Base-by-base conservation (phyloP, 106 monocot species). In the Platanthera guangdongensis region DNA sequence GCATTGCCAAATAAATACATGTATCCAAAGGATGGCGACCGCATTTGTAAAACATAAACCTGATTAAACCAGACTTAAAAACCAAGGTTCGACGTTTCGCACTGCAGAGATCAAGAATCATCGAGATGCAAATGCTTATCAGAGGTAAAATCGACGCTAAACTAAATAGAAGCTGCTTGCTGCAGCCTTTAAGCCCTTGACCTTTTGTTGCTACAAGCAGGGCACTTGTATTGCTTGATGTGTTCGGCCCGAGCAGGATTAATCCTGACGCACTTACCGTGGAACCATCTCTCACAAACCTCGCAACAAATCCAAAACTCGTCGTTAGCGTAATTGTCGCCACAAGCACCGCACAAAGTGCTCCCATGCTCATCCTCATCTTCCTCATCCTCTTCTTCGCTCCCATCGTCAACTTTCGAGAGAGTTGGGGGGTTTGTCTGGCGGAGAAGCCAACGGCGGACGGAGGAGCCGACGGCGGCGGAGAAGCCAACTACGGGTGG, bases 181-280 rank as follows among this genome's bases (percentile, higher is more conserved):
- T 39, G 39, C 39, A 0, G 1, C 18, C 9, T 16, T 89, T 83
- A 89, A 18, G 82, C 84, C 78, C 89, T 83, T 19, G 82, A 78
- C 48, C 89, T 83, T 83, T 94, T 94, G 79, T 80, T 89, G 77
- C 88, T 91, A 72, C 94, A 94, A 50, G 73, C 87, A 9, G 94
- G 94, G 78, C 94, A 95, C 77, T 95, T 95, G 94, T 95, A 91
- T 74, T 95, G 94, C 79, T 95, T 95, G 76, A 95, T 95, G 84
- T 91, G 89, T 69, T 91, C 94, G 2, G 94, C 94, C 47, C 81
- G 83, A 2, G 94, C 91, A 50, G 94, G 94, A 32, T 91, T 95
- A 79, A 95, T 92, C 71, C 75, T 76, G 21, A 95, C 94, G 50
- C 95, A 95, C 52, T 90, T 88, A 3, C 95, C 95, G 25, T 95